Evolutionary conservation across 2,329 filamentous ascomycete genomes (phyloP), one percentile per base, ranked within the genome.

Genomic region (Lachnellula subtilissima): DNA sequence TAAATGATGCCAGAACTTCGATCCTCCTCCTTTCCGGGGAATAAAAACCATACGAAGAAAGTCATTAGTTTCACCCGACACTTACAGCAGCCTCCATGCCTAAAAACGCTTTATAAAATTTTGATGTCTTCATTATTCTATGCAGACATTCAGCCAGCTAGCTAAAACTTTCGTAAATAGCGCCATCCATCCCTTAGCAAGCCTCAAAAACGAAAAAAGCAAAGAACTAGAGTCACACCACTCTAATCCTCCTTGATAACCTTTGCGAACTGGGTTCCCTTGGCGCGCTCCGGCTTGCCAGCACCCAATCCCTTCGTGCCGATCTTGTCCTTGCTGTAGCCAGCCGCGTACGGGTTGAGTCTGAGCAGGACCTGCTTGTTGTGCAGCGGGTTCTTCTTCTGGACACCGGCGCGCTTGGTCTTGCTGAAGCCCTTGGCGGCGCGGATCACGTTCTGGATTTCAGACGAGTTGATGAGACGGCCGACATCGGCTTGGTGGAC

Each of bases 361-460:
- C 94, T 89, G 74, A 99, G 89, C 78, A 97, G 85, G 68, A 99
- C 88, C 85, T 97, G 94, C 86, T 91, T 96, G 89, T 99, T 99
- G 80, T 83, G 84, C 69, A 99, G 91, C 72, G 94, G 94, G 86
- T 99, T 99, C 92, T 97, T 97, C 91, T 99, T 99, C 86, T 97
- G 93, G 68, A 96, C 91, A 72, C 83, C 79, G 68, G 82, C 79
- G 74, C 94, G 90, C 86, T 97, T 97, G 78, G 91, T 95, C 73
- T 86, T 79, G 73, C 91, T 85, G 69, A 88, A 85, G 70, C 94
- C 94, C 84, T 92, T 94, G 77, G 92, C 91, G 61, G 88, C 91
- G 70, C 89, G 87, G 72, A 99, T 86, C 58, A 96, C 93, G 77
- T 87, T 89, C 87, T 99, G 94, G 77, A 97, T 88, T 82, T 99